A percentile compares a stretch with the other conserved stretches of the same genome.
Conservation (phyloP, 345 rosid genomes). For the Ceriops decandra region DNA sequence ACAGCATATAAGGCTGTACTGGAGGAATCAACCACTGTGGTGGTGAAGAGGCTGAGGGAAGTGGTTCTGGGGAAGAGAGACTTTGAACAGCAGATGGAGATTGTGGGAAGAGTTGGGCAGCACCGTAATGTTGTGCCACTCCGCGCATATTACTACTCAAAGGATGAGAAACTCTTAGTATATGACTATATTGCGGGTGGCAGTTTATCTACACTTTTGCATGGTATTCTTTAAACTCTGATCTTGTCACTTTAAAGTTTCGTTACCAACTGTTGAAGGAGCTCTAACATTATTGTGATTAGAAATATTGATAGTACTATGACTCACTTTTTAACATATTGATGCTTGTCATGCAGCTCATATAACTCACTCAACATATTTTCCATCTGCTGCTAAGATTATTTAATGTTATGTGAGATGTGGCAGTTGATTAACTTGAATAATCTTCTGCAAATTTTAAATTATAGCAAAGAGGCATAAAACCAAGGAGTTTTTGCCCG, state of each 20-base stretch:
- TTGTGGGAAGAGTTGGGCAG: constrained; percentile 58
- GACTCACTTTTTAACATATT: background rate
- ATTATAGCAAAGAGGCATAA: too few relatives aligned
- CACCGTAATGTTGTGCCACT: constrained; percentile 68
- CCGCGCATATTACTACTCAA: constrained; percentile 82
- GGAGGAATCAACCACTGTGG: constrained; percentile 76
- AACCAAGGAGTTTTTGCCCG: background rate
- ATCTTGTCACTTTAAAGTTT: background rate
- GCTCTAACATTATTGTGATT: background rate
- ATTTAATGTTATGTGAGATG: too few relatives aligned
- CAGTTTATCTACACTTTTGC: constrained; percentile 63
- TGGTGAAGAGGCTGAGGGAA: constrained; percentile 82
- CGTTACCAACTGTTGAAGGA: background rate
- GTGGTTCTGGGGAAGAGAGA: constrained; percentile 73
- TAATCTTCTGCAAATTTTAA: too few relatives aligned
- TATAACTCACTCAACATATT: background rate
- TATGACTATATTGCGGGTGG: constrained; percentile 58
- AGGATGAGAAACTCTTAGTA: constrained; percentile 88
- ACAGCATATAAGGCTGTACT: constrained; percentile 83
- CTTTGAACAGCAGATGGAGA: constrained; percentile 93
- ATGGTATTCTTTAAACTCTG: constrained; percentile 43
- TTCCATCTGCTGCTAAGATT: too few relatives aligned
- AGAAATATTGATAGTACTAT: background rate
- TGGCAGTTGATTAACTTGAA: too few relatives aligned
- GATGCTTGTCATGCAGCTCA: background rate